Percentiles rank a stretch among this genome's conserved stretches.
Conservation (phyloP, 2,329 filamentous ascomycete species). For the Drechslerella coelobrocha region DNA sequence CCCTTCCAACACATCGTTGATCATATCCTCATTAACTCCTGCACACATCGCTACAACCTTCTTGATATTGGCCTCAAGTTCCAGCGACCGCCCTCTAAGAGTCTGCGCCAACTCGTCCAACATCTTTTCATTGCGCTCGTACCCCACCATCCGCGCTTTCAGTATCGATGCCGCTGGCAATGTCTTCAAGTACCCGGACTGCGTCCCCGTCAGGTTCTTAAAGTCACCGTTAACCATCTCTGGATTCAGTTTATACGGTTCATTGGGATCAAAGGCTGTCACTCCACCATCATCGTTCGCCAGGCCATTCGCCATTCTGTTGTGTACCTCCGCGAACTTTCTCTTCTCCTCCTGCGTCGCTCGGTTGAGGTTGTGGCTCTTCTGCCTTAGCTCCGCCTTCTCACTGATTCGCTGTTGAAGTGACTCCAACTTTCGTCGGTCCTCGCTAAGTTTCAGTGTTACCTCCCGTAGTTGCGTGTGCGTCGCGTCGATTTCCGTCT, state of each 20-base stretch:
- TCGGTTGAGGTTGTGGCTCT: slow-evolving; percentile 75
- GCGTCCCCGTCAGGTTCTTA: slow-evolving; percentile 60
- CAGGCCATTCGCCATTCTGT: slow-evolving; percentile 52
- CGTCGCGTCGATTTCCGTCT: slow-evolving; percentile 79
- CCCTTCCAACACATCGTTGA: slow-evolving; percentile 80
- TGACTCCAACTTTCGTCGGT: slow-evolving; percentile 74
- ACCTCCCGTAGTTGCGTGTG: slow-evolving; percentile 81
- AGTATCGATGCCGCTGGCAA: slow-evolving; percentile 70
- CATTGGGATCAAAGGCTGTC: slow-evolving; percentile 34
- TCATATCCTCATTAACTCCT: slow-evolving; percentile 74
- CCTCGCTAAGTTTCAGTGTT: slow-evolving; percentile 77
- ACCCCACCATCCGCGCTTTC: slow-evolving; percentile 72
- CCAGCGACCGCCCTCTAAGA: slow-evolving; percentile 78
- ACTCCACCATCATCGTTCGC: slow-evolving; percentile 14
- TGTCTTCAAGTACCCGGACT: slow-evolving; percentile 60
- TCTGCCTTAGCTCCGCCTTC: slow-evolving; percentile 69
- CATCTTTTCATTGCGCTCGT: slow-evolving; percentile 71
- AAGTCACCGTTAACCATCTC: slow-evolving; percentile 59
- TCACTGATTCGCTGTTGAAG: slow-evolving; percentile 71
- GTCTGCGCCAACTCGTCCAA: slow-evolving; percentile 72
- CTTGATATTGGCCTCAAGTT: slow-evolving; percentile 85
- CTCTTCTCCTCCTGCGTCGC: slow-evolving; percentile 74
- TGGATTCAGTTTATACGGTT: slow-evolving; percentile 52
- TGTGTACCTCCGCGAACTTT: slow-evolving; percentile 58
- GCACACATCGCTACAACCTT: slow-evolving; percentile 88